A percentile compares a stretch with the other conserved stretches of the same genome.
phyloP scores from a whole-genome alignment of 2,329 filamentous ascomycete species.

The Sporothrix euskadiensis region DNA sequence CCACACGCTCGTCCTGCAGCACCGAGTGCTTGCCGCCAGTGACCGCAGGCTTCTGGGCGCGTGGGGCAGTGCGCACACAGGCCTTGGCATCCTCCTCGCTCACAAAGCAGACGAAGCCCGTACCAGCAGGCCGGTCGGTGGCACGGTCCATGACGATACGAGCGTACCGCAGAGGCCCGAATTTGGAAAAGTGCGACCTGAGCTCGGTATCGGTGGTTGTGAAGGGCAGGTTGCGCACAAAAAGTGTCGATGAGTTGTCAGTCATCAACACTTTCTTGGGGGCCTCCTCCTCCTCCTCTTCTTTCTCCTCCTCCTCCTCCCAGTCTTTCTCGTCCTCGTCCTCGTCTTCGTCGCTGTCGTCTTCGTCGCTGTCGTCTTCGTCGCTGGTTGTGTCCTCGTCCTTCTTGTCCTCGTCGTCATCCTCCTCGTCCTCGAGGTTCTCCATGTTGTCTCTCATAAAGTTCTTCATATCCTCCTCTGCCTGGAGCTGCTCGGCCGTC shows the following conservation, averaged over 20 bases:
- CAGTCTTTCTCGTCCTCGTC: constrained; percentile 40
- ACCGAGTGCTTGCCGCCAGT: constrained; percentile 72
- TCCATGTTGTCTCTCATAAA: constrained; percentile 60
- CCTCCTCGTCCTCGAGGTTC: constrained; percentile 55
- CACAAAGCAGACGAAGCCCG: constrained; percentile 93
- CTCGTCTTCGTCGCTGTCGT: constrained; percentile 47
- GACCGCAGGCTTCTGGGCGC: constrained; percentile 39
- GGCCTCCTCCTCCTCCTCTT: constrained; percentile 40
- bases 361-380: constrained; percentile 50
- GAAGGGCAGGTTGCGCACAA: constrained; percentile 93
- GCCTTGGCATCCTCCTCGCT: constrained; percentile 70
- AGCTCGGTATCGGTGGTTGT: constrained; percentile 79
- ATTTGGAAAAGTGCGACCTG: constrained; percentile 81
- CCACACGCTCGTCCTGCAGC: constrained; percentile 80
- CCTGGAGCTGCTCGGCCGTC: constrained; percentile 38
- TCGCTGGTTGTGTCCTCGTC: constrained; percentile 49
- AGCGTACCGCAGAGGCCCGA: constrained; percentile 87
- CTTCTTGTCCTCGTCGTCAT: constrained; percentile 49
- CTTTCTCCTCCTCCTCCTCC: constrained; percentile 42
- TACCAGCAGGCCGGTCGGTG: constrained; percentile 85
- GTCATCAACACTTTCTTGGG: constrained; percentile 44
- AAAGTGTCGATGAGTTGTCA: constrained; percentile 76
- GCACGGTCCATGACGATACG: constrained; percentile 84
- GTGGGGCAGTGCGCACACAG: constrained; percentile 76
- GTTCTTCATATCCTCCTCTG: constrained; percentile 49